phyloP scores from a whole-genome alignment of 805 yeast genomes.

The Cyberlindnera mississippiensis region DNA sequence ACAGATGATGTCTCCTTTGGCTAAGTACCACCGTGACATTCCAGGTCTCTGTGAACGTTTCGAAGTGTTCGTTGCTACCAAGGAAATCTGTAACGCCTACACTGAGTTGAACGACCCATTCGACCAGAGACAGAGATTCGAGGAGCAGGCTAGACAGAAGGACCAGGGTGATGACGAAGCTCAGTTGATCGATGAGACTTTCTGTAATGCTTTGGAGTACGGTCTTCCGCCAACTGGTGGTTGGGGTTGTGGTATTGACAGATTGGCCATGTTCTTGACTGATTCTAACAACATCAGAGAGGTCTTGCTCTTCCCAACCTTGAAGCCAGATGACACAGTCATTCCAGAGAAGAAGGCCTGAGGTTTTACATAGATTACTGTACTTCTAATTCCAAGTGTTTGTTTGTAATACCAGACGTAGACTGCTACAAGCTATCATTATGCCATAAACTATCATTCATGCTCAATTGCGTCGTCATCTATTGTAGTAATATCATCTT shows the following conservation, averaged over 20 bases:
- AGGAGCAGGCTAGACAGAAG: conserved; percentile 98
- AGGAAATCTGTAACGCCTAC: conserved; percentile 97
- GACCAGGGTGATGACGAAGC: conserved; percentile 99
- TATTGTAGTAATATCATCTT: conserved; percentile 18
- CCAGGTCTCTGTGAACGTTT: conserved; percentile 98
- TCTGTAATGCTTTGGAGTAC: conserved; percentile 96
- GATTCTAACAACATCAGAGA: conserved; percentile 96
- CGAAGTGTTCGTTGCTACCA: conserved; percentile 97
- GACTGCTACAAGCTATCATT: neutral
- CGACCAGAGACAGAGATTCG: conserved; percentile 95
- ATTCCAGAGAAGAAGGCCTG: conserved; percentile 1
- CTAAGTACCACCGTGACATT: conserved; percentile 86
- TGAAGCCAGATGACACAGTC: conserved; percentile 75
- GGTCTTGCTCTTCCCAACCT: conserved; percentile 95
- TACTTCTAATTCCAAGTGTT: neutral
- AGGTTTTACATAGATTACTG: neutral
- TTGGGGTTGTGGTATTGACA: conserved; percentile 99
- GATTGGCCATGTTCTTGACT: conserved; percentile 97
- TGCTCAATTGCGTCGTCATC: neutral
- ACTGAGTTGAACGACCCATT: conserved; percentile 99
- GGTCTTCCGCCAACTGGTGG: conserved; percentile 99
- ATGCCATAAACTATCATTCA: neutral
- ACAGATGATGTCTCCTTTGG: conserved; percentile 99
- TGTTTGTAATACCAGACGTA: neutral
- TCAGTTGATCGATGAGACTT: conserved; percentile 91